Conservation (phyloP, 2,329 filamentous ascomycete genomes). For the Scleromitrula shiraiana region DNA sequence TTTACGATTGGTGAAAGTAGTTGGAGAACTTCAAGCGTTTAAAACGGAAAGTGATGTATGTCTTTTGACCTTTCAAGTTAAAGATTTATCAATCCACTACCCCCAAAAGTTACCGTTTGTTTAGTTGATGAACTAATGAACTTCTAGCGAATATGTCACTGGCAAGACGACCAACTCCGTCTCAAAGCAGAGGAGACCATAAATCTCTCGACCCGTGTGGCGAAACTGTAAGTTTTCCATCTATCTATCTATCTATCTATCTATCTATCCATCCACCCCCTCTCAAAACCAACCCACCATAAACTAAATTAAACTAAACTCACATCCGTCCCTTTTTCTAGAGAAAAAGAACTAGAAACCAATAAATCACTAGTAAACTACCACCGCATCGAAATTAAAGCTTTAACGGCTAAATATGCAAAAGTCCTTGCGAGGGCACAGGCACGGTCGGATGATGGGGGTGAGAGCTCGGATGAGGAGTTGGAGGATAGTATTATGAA, state of each 20-base stretch:
- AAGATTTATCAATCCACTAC: too few species aligned
- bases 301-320: too few species aligned
- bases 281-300: too few species aligned
- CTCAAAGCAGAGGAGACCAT: constrained; percentile 50
- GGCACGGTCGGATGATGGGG: too few species aligned
- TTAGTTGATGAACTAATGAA: too few species aligned
- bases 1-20: constrained; percentile 41
- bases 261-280: too few species aligned
- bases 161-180: constrained; percentile 51
- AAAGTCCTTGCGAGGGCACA: constrained; percentile 39
- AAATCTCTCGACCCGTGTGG: constrained; percentile 50
- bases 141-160: constrained; percentile 49
- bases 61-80: too few species aligned
- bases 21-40: constrained; percentile 44
- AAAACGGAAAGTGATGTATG: constrained; percentile 53
- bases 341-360: constrained; percentile 47
- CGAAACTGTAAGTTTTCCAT: constrained; percentile 42
- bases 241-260: too few species aligned
- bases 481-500: constrained; percentile 50
- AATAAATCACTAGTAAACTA: constrained; percentile 54
- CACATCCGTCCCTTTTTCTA: constrained; percentile 28
- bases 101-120: too few species aligned
- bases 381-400: constrained; percentile 53
- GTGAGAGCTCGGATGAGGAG: constrained; percentile 43
- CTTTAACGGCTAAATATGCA: constrained; percentile 51